These are phyloP conservation scores for Gryganskiella cystojenkinii DNA, from an alignment of 192 early-diverging fungal species.

Conservation along the genomic window DNA sequence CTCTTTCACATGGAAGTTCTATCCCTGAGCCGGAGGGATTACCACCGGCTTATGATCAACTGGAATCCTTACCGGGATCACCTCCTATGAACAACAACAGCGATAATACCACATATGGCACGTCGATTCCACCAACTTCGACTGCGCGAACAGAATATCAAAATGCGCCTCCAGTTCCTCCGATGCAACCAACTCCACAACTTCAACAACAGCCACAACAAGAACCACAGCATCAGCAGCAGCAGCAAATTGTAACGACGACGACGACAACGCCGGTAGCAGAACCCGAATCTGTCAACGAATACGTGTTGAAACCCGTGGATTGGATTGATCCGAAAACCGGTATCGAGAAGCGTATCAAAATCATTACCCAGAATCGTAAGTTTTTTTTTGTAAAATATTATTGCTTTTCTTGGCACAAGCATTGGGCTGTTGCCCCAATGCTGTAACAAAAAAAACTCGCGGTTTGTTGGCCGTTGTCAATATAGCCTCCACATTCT, in stretches of 20 bases:
- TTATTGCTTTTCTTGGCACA: background rate
- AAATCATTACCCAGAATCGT: slow-evolving; percentile 91
- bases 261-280: slow-evolving; percentile 3
- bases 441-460: background rate
- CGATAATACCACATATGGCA: no score
- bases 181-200: no score
- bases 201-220: background rate
- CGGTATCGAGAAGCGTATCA: slow-evolving; percentile 59
- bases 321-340: slow-evolving; percentile 68
- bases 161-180: no score
- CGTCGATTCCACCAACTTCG: no score
- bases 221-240: background rate
- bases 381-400: slow-evolving; percentile 7
- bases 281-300: slow-evolving; percentile 18
- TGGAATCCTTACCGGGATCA: no score
- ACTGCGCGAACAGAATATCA: no score
- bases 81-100: no score
- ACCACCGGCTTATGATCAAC: no score
- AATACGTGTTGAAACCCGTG: slow-evolving; percentile 82
- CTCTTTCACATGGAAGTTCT: no score
- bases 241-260: no score
- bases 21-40: no score
- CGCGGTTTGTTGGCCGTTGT: slow-evolving; percentile 17
- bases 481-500: no score
- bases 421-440: background rate